Evolutionary conservation across 345 rosid genomes (phyloP), one percentile per base, ranked within the genome.

Genomic region (Salix koriyanagi): DNA sequence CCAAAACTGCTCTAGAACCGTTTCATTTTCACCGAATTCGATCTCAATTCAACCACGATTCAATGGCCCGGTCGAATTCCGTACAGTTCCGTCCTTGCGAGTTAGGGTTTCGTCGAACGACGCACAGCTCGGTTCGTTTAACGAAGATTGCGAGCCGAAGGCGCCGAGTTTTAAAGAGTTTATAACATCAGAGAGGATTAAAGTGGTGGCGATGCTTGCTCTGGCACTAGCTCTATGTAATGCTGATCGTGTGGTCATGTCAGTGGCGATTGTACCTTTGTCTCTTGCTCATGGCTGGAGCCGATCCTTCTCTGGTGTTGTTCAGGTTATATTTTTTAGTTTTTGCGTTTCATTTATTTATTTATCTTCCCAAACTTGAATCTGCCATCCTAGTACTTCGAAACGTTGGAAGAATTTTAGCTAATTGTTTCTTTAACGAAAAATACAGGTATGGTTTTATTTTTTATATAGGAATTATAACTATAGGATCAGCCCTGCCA

Each of bases 281-380:
- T 91, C 99, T 28, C 82, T 89, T 25, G 83, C 93, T 78, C 85
- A 91, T 70, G 98, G 99, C 10, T 95, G 99, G 99, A 91, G 96
- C 87, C 91, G 91, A 67, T 90, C 99, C n/a, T 95, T 95, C 83
- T 85, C 92, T 76, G 99, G 99, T 81, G 89, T 95, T 82, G 97
- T 93, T 85, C 97, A 95, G 97, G 97, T 94, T 52, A 54, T 28
- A 14, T 69, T 8, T 75, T 65, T 64, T n/a, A 2, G 14, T 19
- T 6, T 30, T 4, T 46, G 60, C 64, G 13, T 26, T 23, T 48
- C 37, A 1, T 21, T 68, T 74, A 6, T 52, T 72, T 37, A 56
- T 36, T 28, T 78, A 18, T 4, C 15, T 70, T 50, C 28, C 30
- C 21, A 28, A 61, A 56, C 32, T 72, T 56, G 58, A 72, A 69